Base-by-base conservation (phyloP, 1,284 basidiomycete genomes). In the Moesziomyces antarcticus region DNA sequence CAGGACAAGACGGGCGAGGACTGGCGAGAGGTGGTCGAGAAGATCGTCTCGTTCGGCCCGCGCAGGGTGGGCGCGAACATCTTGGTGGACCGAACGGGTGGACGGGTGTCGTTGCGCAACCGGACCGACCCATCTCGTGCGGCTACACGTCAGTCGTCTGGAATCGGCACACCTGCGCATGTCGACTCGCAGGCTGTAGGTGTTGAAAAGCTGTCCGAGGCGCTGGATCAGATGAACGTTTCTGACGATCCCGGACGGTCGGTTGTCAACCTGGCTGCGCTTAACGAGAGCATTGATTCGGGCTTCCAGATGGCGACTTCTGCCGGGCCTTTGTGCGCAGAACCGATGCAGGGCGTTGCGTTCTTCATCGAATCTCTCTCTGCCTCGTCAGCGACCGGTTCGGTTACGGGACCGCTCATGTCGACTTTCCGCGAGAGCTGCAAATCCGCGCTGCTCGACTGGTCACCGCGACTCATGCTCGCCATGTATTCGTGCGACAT, bases 401-500 rank as follows among this genome's bases (percentile, higher is more conserved):
- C 96, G 80, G 89, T 93, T 37, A 91, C 91, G 5, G 96, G 92
- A 33, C 93, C 93, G 9, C 86, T 97, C 52, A 95, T 97, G 78
- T 93, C 96, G 18, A 88, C 90, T 8, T 90, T 94, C 45, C 89
- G 92, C 81, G 97, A 99, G 80, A 91, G 92, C 0, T 98, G 94
- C 82, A 89, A 92, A 62, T 90, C 90, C 70, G 94, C 92, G 0
- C 84, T 99, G 69, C 86, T 99, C 48, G 97, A 99, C 85, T 99
- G 97, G 97, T 97, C 94, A 9, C 97, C 97, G 18, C 89, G 97
- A 44, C 88, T 99, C 75, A 93, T 97, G 90, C 87, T 99, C 57
- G 97, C 97, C 1, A 98, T 98, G 93, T 99, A 99, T 85, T 91
- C 92, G 7, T 99, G 97, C 85, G 95, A 99, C 82, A 98, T 99